These are phyloP conservation scores for Aspergillus bertholletiae DNA, from an alignment of 495 filamentous ascomycete species.

Conservation along the genomic window DNA sequence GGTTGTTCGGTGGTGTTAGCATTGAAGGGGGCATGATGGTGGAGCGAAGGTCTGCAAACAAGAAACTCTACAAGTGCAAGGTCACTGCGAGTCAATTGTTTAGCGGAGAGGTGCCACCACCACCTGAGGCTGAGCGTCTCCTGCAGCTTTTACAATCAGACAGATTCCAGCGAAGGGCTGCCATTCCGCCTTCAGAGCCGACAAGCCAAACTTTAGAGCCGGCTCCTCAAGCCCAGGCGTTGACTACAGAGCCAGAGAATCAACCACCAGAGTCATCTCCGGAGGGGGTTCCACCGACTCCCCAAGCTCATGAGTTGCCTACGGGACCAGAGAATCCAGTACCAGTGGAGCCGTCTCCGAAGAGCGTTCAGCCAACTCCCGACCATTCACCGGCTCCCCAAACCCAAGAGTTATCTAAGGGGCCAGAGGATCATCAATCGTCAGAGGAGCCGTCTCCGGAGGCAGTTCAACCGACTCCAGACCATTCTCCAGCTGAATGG, in stretches of 20 bases:
- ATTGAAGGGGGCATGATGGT: slow-evolving; percentile 83
- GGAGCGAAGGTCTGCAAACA: slow-evolving; percentile 85
- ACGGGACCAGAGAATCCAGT: background rate
- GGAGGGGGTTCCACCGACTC: background rate
- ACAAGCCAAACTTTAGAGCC: background rate
- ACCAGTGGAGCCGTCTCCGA: background rate
- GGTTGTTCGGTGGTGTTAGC: slow-evolving; percentile 85
- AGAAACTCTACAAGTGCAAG: slow-evolving; percentile 79
- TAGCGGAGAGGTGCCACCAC: slow-evolving; percentile 68
- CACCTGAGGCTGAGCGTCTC: slow-evolving; percentile 72
- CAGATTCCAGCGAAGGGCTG: slow-evolving; percentile 8
- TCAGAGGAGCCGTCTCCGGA: background rate
- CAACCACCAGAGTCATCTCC: background rate
- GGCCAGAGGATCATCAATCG: background rate
- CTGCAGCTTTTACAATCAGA: slow-evolving; percentile 34
- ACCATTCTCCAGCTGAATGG: background rate
- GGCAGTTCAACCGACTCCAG: background rate
- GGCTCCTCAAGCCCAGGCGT: background rate
- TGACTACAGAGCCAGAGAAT: background rate
- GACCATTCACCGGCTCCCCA: background rate
- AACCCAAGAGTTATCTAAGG: background rate
- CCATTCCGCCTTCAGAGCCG: background rate
- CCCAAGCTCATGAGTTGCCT: background rate
- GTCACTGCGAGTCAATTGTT: slow-evolving; percentile 77
- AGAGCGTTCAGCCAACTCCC: background rate